These are phyloP conservation scores for Colletotrichum sp. DNA, from an alignment of 2,329 filamentous ascomycete species.

Conservation along the genomic window DNA sequence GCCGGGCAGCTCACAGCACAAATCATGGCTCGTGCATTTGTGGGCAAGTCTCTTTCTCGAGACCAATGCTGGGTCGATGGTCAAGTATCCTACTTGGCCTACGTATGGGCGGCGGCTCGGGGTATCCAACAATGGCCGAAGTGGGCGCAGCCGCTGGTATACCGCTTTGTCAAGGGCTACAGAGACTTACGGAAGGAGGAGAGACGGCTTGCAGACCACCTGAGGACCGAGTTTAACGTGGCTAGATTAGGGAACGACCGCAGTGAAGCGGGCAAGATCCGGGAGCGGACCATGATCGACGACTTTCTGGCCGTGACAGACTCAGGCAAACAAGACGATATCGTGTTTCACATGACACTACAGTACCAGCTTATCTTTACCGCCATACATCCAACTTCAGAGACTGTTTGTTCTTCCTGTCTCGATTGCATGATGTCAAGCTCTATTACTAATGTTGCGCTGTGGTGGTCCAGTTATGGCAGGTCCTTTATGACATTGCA, in stretches of 20 bases:
- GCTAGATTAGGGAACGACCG: not conserved
- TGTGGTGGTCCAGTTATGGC: not conserved
- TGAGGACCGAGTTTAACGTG: not conserved
- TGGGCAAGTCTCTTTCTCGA: not conserved
- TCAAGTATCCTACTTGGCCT: constrained; percentile 1
- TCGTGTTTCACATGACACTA: not conserved
- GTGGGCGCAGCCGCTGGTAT: not conserved
- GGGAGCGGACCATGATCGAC: not conserved
- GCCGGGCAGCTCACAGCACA: not conserved
- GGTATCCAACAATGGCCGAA: not conserved
- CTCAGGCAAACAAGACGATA: not conserved
- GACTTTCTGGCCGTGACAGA: not conserved
- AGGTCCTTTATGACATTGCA: not conserved
- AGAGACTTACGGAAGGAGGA: not conserved
- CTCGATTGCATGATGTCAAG: not conserved
- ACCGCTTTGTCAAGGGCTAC: not conserved
- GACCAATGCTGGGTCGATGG: not conserved
- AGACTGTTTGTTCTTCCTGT: not conserved
- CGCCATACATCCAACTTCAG: not conserved
- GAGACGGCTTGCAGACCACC: not conserved
- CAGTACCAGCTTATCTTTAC: not conserved
- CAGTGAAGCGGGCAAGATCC: not conserved
- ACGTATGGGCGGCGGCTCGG: constrained; percentile 1
- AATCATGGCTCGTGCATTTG: not conserved
- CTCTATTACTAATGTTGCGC: not conserved